A percentile compares a stretch with the other conserved stretches of the same genome.
phyloP scores from a whole-genome alignment of 768 basidiomycete genomes.

The Psilocybe cubensis region DNA sequence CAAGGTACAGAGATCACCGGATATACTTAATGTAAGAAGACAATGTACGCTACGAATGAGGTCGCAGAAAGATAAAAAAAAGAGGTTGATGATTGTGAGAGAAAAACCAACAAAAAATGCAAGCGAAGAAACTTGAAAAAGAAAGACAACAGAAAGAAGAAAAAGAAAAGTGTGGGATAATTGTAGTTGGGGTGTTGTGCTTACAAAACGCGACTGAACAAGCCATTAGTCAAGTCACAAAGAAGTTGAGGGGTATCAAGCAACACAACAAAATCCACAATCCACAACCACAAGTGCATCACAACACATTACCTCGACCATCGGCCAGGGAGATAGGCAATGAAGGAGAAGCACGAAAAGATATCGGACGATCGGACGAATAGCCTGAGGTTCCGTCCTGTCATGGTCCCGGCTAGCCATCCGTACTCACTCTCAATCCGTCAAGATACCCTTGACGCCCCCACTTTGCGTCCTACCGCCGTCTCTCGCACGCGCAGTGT shows the following conservation, averaged over 20 bases:
- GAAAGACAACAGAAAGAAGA: not conserved
- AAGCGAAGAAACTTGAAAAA: not conserved
- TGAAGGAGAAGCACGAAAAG: too few species aligned
- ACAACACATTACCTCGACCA: too few species aligned
- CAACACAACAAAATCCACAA: too few species aligned
- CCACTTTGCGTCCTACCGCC: slow-evolving; percentile 87
- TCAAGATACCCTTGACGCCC: slow-evolving; percentile 76
- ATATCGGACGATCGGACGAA: not conserved
- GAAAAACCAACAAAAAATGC: slow-evolving; percentile 1
- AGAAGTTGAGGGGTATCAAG: too few species aligned
- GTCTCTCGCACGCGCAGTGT: slow-evolving; percentile 73
- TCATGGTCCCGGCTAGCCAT: not conserved
- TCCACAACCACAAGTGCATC: too few species aligned
- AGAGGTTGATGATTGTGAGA: not conserved
- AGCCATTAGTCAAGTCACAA: too few species aligned
- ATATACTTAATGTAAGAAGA: slow-evolving; percentile 1
- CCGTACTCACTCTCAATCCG: slow-evolving; percentile 27
- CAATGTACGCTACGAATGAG: slow-evolving; percentile 1
- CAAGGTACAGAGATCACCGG: not conserved
- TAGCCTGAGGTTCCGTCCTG: not conserved
- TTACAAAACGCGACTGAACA: too few species aligned
- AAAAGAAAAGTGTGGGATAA: too few species aligned
- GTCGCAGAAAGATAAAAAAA: not conserved
- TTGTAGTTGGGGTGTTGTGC: too few species aligned
- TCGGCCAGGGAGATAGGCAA: too few species aligned